These are phyloP conservation scores for Coemansia sp. DNA, from an alignment of 192 early-diverging fungal genomes.

Conservation along the genomic window DNA sequence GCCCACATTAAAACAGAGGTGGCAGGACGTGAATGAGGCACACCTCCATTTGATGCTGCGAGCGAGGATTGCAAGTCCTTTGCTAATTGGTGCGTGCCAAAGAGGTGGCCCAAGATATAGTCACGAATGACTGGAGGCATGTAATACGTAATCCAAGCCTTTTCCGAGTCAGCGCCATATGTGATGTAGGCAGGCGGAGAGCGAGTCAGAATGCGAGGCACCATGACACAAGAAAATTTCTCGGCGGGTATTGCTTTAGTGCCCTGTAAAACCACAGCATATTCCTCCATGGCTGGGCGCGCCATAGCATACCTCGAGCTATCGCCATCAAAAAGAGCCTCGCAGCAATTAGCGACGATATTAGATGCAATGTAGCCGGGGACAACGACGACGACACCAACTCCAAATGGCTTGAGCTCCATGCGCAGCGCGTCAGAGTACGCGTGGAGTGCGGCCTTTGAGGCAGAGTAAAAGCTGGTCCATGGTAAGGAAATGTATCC, in stretches of 20 bases:
- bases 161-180: slow-evolving; percentile 54
- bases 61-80: slow-evolving; percentile 2
- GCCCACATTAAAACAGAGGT: background rate
- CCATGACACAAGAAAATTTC: slow-evolving; percentile 62
- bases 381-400: slow-evolving; percentile 62
- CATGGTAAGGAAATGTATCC: slow-evolving; percentile 65
- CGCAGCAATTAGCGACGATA: slow-evolving; percentile 52
- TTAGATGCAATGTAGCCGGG: slow-evolving; percentile 71
- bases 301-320: slow-evolving; percentile 54
- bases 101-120: slow-evolving; percentile 32
- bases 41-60: too few species aligned
- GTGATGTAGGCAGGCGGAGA: slow-evolving; percentile 60
- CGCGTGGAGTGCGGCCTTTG: slow-evolving; percentile 68
- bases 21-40: background rate
- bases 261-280: slow-evolving; percentile 58
- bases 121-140: slow-evolving; percentile 58
- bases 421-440: slow-evolving; percentile 65
- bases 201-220: slow-evolving; percentile 43
- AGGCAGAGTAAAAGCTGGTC: slow-evolving; percentile 59
- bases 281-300: slow-evolving; percentile 40
- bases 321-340: slow-evolving; percentile 31
- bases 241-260: slow-evolving; percentile 55
- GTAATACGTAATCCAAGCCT: slow-evolving; percentile 53
- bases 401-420: slow-evolving; percentile 67
- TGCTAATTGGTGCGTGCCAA: slow-evolving; percentile 44